Percentiles rank a stretch among this genome's conserved stretches.
These are phyloP conservation scores for Psilocybe subaeruginosa DNA, from an alignment of 768 basidiomycete genomes.

Conservation along the genomic window DNA sequence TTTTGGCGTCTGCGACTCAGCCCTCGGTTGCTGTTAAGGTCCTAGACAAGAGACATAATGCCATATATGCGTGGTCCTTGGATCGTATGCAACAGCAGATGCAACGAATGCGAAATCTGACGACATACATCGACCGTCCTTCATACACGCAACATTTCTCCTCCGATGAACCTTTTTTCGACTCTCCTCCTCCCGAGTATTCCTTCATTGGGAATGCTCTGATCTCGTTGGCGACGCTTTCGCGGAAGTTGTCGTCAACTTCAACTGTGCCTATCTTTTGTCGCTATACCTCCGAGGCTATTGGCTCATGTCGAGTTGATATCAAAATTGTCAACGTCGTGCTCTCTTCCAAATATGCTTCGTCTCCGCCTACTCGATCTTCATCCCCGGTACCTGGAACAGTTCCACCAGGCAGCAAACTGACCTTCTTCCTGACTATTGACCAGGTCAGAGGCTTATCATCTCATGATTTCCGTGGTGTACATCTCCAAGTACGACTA, in stretches of 20 bases:
- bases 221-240: slow-evolving; percentile 81
- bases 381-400: slow-evolving; percentile 73
- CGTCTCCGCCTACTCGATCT: slow-evolving; percentile 69
- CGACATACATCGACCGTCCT: slow-evolving; percentile 88
- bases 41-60: slow-evolving; percentile 83
- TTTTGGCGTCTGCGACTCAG: slow-evolving; percentile 71
- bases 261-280: slow-evolving; percentile 90
- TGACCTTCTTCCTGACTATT: slow-evolving; percentile 83
- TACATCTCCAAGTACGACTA: slow-evolving; percentile 87
- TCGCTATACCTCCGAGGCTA: slow-evolving; percentile 92
- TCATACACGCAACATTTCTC: slow-evolving; percentile 95
- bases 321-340: slow-evolving; percentile 80
- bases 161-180: slow-evolving; percentile 91
- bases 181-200: slow-evolving; percentile 83
- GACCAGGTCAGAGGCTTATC: slow-evolving; percentile 90
- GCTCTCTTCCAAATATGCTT: slow-evolving; percentile 62
- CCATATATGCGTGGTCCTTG: slow-evolving; percentile 91
- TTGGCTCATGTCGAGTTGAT: slow-evolving; percentile 90
- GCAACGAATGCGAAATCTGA: slow-evolving; percentile 91
- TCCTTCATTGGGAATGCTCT: slow-evolving; percentile 92
- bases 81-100: slow-evolving; percentile 88
- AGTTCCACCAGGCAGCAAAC: slow-evolving; percentile 76
- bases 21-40: slow-evolving; percentile 91
- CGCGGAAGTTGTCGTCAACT: slow-evolving; percentile 71
- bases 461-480: slow-evolving; percentile 83